Evolutionary conservation across 192 early-diverging fungal genomes (phyloP).

Genomic region (Linnemannia zychae): DNA sequence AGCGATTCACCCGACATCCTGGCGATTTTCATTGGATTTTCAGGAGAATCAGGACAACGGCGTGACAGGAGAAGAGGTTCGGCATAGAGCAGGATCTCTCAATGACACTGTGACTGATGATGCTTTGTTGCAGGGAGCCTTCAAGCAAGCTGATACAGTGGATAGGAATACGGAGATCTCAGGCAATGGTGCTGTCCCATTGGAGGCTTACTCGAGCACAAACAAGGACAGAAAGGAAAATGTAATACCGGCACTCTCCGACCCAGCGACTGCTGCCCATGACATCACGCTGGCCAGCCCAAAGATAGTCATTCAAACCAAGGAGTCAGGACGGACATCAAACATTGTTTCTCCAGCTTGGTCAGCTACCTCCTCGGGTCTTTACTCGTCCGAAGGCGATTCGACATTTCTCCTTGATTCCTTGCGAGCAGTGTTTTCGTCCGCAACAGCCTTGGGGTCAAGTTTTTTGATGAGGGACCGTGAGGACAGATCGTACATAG

Average conservation of each 20-base stretch:
- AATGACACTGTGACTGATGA: background rate
- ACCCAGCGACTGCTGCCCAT: background rate
- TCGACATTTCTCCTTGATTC: conserved; percentile 48
- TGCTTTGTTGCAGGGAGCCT: background rate
- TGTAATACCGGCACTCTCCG: background rate
- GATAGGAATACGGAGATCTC: background rate
- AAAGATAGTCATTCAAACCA: background rate
- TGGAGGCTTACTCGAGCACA: background rate
- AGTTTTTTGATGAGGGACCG: conserved; percentile 46
- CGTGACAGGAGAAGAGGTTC: background rate
- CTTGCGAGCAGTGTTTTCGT: conserved; percentile 42
- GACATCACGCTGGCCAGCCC: background rate
- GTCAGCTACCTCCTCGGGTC: conserved; percentile 16
- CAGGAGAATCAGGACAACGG: background rate
- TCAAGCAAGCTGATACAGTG: background rate
- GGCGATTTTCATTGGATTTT: background rate
- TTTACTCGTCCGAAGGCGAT: conserved; percentile 26
- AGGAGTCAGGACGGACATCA: background rate
- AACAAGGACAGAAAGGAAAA: background rate
- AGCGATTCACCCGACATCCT: background rate
- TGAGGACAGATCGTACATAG: background rate
- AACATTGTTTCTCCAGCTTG: conserved; percentile 14
- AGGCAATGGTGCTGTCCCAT: background rate
- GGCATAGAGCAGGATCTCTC: background rate
- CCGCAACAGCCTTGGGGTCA: conserved; percentile 28